Base-by-base conservation (phyloP, 2,329 filamentous ascomycete species). In the Lasiodiplodia gonubiensis region DNA sequence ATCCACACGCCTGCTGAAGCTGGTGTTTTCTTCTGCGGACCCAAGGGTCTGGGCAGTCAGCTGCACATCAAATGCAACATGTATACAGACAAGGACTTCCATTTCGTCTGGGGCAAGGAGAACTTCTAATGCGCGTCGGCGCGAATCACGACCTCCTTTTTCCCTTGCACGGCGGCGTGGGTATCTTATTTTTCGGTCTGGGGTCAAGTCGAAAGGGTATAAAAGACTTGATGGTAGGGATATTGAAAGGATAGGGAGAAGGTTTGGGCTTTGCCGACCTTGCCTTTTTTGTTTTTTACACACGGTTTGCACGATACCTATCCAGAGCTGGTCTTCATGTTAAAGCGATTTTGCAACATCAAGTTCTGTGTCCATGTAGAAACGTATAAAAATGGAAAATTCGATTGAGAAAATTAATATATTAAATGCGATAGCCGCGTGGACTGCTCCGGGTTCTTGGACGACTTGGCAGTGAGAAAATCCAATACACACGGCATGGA, bases 31-130 rank as follows among this genome's bases (percentile, higher is more conserved):
- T 95, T 94, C 84, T 95, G 92, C 76, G 92, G 92, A 0, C 92
- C 92, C 39, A 94, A 94, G 81, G 89, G 87, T 0, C 80, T 94
- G 71, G 92, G 92, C 61, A 93, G 89, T 75, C 83, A 88, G 69
- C 79, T 95, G 76, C 92, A 95, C 75, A 86, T 93, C 69, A 93
- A 92, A 81, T 95, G 92, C 80, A 95, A 94, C 78, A 92, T 92
- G 84, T 94, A 94, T 81, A 92, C 90, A 68, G 91, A 94, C 75
- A 91, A 91, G 76, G 91, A 87, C 46, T 90, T 89, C 78, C 86
- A 85, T 57, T 90, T 88, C 72, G 86, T 89, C 57, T 90, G 87
- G 87, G 88, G 88, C 74, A 90, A 90, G 77, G 88, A 90, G 80
- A 90, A 90, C 76, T 90, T 89, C 75, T 89, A 86, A 63, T 61